Conservation (phyloP, 208 protist species). For the Leishmania mexicana region DNA sequence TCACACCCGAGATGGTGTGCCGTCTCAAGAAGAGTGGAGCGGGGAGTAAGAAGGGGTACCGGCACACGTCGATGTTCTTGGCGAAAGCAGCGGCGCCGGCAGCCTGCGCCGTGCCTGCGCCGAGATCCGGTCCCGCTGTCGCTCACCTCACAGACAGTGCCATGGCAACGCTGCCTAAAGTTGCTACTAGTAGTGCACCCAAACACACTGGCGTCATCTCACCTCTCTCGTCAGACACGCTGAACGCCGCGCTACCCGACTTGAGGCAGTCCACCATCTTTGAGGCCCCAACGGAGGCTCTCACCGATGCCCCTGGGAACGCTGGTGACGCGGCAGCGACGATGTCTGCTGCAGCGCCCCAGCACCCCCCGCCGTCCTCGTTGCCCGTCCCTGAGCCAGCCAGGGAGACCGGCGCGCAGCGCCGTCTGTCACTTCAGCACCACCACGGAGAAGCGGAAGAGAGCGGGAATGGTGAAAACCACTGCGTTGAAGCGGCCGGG, state of each 20-base stretch:
- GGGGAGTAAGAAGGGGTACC: slow-evolving; percentile 17
- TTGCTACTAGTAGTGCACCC: background rate
- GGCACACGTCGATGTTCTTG: slow-evolving; percentile 24
- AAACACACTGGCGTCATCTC: background rate
- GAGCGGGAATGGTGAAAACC: background rate
- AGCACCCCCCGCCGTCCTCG: background rate
- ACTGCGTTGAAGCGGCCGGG: background rate
- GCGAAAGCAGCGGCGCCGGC: background rate
- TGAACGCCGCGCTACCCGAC: background rate
- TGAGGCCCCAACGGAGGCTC: background rate
- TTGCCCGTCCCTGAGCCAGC: background rate
- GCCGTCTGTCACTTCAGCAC: background rate
- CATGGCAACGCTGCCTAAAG: background rate
- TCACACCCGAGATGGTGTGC: slow-evolving; percentile 26
- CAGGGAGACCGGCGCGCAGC: background rate
- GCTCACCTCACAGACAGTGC: background rate
- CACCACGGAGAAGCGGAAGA: too few species aligned
- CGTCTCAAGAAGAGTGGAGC: slow-evolving; percentile 4
- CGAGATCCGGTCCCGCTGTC: background rate
- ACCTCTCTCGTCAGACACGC: background rate
- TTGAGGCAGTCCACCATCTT: too few species aligned
- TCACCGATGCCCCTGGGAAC: background rate
- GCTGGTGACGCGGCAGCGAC: background rate
- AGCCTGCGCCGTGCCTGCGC: background rate
- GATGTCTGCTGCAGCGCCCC: background rate